Percentiles rank a stretch among this genome's conserved stretches.
Evolutionary conservation across 345 rosid species (phyloP).

Genomic region (Moricandia arvensis): DNA sequence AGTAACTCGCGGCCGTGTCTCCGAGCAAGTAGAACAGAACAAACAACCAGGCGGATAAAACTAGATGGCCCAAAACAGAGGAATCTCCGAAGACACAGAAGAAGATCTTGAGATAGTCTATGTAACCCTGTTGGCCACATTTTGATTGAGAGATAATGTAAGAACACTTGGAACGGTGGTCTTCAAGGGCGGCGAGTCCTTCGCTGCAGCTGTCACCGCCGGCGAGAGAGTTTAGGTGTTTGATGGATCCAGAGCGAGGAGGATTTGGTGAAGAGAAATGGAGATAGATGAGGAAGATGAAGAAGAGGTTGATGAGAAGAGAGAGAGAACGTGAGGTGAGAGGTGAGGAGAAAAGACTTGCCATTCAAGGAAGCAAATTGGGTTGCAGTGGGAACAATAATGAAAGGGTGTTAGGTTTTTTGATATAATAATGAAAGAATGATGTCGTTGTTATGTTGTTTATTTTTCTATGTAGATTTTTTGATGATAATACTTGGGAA

Average conservation of each 20-base stretch:
- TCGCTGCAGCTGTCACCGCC: constrained; percentile 29
- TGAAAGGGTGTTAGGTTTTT: constrained; percentile 24
- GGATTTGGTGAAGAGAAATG: constrained; percentile 26
- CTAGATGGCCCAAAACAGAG: constrained; percentile 52
- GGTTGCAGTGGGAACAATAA: constrained; percentile 11
- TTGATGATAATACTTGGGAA: constrained; percentile 5
- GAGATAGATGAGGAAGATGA: constrained; percentile 37
- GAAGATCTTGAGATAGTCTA: constrained; percentile 66
- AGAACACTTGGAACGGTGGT: constrained; percentile 55
- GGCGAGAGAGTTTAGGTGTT: constrained; percentile 3
- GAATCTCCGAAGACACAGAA: constrained; percentile 62
- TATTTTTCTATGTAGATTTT: background rate
- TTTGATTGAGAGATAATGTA: constrained; percentile 47
- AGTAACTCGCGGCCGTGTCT: constrained; percentile 88
- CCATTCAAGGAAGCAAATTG: constrained; percentile 29
- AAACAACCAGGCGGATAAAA: constrained; percentile 63
- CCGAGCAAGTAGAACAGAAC: constrained; percentile 81
- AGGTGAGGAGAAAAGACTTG: constrained; percentile 34
- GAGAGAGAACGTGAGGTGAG: constrained; percentile 30
- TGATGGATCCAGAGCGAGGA: background rate
- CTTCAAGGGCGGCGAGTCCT: constrained; percentile 37
- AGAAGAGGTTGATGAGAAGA: constrained; percentile 36
- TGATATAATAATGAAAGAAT: constrained; percentile 35
- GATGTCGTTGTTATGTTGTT: background rate
- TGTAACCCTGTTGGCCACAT: constrained; percentile 68